phyloP scores from a whole-genome alignment of 2,329 filamentous ascomycete genomes.

The Fusarium sp. region DNA sequence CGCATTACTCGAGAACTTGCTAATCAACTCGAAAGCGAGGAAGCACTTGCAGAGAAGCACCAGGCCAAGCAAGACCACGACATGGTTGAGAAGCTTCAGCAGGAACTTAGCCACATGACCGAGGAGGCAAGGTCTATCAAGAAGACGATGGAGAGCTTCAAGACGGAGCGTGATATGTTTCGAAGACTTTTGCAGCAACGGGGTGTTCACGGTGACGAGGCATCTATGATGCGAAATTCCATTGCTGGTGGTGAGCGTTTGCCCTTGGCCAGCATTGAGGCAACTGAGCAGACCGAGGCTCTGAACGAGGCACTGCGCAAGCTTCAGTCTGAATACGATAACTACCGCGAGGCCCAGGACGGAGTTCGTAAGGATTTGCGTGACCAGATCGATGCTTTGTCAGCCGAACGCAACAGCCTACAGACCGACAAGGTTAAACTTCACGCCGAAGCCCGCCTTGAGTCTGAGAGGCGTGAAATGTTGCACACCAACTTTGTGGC shows the following conservation, averaged over 20 bases:
- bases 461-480: conserved; percentile 88
- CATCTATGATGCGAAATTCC: conserved; percentile 78
- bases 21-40: conserved; percentile 90
- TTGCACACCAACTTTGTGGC: conserved; percentile 88
- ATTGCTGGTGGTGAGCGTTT: conserved; percentile 67
- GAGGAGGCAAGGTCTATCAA: conserved; percentile 88
- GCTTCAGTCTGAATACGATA: conserved; percentile 89
- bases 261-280: conserved; percentile 70
- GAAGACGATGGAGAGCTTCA: conserved; percentile 89
- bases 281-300: conserved; percentile 65
- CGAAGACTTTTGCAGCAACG: conserved; percentile 88
- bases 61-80: conserved; percentile 74
- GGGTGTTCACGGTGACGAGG: conserved; percentile 69
- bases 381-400: conserved; percentile 84
- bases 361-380: conserved; percentile 85
- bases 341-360: conserved; percentile 85
- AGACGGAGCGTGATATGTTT: conserved; percentile 97
- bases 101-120: conserved; percentile 78
- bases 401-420: conserved; percentile 82
- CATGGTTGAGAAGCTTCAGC: conserved; percentile 78
- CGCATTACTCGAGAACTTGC: conserved; percentile 86
- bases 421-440: conserved; percentile 85
- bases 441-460: conserved; percentile 83
- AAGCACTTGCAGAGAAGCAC: conserved; percentile 76
- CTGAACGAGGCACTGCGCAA: conserved; percentile 85